Evolutionary conservation across 352 stramenopile species (phyloP).

Genomic region (Phytophthora pistaciae): DNA sequence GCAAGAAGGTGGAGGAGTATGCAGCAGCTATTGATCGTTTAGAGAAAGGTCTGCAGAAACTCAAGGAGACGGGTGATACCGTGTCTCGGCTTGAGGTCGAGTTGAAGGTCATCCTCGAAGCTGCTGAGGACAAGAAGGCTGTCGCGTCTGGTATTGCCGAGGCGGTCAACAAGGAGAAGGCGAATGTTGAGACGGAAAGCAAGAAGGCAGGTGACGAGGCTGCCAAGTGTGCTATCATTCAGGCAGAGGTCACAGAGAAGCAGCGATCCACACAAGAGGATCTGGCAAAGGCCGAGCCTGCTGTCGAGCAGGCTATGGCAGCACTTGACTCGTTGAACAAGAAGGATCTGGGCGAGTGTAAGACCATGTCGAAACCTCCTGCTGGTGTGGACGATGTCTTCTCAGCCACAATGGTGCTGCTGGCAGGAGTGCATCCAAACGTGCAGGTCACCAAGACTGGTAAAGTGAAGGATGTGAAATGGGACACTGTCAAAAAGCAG

Average conservation of each 20-base stretch:
- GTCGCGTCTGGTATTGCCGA: conserved; percentile 95
- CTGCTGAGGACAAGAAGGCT: conserved; percentile 96
- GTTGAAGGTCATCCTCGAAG: conserved; percentile 96
- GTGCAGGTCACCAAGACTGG: conserved; percentile 94
- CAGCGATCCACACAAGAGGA: conserved; percentile 90
- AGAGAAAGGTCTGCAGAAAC: conserved; percentile 93
- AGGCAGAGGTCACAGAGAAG: conserved; percentile 94
- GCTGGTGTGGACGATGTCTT: conserved; percentile 97
- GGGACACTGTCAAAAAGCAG: conserved; percentile 96
- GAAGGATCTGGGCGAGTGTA: conserved; percentile 97
- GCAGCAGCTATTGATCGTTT: conserved; percentile 91
- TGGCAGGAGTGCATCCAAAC: conserved; percentile 95
- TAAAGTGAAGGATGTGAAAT: conserved; percentile 97
- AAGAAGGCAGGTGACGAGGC: conserved; percentile 94
- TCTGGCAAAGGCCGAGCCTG: conserved; percentile 95
- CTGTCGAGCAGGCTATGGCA: conserved; percentile 96
- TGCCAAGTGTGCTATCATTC: conserved; percentile 94
- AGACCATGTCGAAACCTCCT: conserved; percentile 96
- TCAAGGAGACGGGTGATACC: conserved; percentile 94
- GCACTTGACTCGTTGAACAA: conserved; percentile 97
- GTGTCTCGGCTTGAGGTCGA: conserved; percentile 94
- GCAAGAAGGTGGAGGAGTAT: conserved; percentile 93
- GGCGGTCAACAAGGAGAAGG: conserved; percentile 96
- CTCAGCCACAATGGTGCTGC: conserved; percentile 92
- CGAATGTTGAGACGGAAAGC: conserved; percentile 95